Evolutionary conservation across 257 asterid species (phyloP).

Genomic region (Thymus mandschuricus): DNA sequence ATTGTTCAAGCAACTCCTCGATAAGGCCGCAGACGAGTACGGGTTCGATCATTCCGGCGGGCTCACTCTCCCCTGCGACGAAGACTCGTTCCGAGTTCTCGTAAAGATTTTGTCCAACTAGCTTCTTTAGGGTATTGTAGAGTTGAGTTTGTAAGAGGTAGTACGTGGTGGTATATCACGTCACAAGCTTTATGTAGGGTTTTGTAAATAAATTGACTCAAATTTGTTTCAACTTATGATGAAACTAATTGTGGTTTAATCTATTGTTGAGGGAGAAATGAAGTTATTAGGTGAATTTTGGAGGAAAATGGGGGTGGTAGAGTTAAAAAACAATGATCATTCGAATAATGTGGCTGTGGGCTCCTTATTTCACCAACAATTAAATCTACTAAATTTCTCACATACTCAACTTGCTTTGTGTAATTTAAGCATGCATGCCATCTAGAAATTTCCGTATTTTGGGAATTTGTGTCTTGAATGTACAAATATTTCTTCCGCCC

Average conservation of each 20-base stretch:
- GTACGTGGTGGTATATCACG: not conserved
- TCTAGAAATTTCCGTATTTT: not conserved
- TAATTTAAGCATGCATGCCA: not conserved
- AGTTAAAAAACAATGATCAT: not conserved
- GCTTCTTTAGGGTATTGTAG: not conserved
- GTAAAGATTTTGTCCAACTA: conserved; percentile 28
- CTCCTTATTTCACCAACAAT: not conserved
- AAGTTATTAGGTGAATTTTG: not conserved
- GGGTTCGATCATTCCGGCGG: conserved; percentile 48
- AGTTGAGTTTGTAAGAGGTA: not conserved
- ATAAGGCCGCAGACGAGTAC: conserved; percentile 69
- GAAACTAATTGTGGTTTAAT: too few relatives aligned
- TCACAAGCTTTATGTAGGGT: not conserved
- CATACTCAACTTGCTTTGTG: not conserved
- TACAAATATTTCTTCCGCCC: not conserved
- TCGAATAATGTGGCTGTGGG: not conserved
- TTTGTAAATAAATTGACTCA: conserved; percentile 4
- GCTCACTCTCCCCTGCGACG: conserved; percentile 65
- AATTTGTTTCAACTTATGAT: not conserved
- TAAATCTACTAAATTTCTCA: not conserved
- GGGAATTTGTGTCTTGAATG: not conserved
- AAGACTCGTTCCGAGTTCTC: conserved; percentile 46
- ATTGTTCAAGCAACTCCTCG: conserved; percentile 56
- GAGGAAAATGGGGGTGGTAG: not conserved
- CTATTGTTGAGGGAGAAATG: too few relatives aligned